These are phyloP conservation scores for Penicillium vulpinum DNA, from an alignment of 2,329 filamentous ascomycete species.

Conservation along the genomic window DNA sequence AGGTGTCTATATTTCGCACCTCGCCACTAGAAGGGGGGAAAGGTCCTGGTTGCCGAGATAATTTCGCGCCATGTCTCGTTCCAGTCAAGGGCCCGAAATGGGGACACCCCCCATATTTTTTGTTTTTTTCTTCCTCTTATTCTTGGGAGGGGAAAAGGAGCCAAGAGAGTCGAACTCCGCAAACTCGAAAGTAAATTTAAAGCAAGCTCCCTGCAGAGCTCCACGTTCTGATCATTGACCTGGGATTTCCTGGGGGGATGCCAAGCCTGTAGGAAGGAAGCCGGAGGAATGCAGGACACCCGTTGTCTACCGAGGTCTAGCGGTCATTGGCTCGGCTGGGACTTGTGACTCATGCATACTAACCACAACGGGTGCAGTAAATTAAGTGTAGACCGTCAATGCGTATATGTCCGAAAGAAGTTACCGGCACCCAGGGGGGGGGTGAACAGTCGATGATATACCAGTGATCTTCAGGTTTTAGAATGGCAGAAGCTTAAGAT, in stretches of 20 bases:
- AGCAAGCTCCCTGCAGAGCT: neutral
- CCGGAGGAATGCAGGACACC: conserved; percentile 1
- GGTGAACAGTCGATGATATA: neutral
- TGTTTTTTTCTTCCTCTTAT: neutral
- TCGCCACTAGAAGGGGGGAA: conserved; percentile 4
- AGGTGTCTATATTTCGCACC: neutral
- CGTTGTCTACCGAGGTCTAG: neutral
- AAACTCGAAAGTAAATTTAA: neutral
- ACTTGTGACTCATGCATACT: neutral
- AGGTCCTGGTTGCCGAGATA: conserved; percentile 8
- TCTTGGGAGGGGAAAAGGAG: neutral
- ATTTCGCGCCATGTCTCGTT: conserved; percentile 14
- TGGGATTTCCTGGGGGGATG: neutral
- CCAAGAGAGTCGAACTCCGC: neutral
- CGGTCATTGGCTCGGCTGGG: conserved; percentile 20
- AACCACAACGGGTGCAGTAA: neutral
- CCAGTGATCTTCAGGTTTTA: neutral
- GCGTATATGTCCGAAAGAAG: conserved; percentile 7
- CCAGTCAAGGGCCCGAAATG: conserved; percentile 18
- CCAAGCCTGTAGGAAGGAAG: conserved; percentile 3
- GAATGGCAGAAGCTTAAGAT: neutral
- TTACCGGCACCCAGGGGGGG: neutral
- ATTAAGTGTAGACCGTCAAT: neutral
- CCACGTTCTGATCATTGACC: neutral
- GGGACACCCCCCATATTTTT: neutral